Percentiles rank a stretch among this genome's conserved stretches.
phyloP scores from a whole-genome alignment of 1,284 basidiomycete species.

The Puccinia polysora region DNA sequence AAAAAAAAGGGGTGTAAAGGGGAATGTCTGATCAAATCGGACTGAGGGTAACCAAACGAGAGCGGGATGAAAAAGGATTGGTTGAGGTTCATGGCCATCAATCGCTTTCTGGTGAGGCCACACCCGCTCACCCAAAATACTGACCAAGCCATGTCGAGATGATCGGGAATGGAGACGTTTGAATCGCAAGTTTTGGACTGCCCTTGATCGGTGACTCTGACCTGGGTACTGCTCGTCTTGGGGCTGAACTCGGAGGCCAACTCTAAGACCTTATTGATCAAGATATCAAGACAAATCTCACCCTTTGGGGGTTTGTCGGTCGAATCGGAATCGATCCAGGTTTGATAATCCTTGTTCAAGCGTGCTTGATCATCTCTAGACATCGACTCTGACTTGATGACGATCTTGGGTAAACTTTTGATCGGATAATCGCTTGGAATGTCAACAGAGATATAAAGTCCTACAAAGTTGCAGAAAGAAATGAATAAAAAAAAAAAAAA shows the following conservation, averaged over 20 bases:
- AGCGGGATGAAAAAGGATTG: no score
- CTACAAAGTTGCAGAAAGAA: not conserved
- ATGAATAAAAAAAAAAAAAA: not conserved
- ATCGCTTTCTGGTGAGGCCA: no score
- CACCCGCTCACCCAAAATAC: constrained; percentile 35
- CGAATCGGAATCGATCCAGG: not conserved
- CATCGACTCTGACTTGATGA: not conserved
- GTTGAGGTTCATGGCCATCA: no score
- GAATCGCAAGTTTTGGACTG: not conserved
- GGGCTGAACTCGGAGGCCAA: not conserved
- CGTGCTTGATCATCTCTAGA: not conserved
- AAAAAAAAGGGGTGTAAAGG: not conserved
- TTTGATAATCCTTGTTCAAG: not conserved
- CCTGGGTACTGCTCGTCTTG: not conserved
- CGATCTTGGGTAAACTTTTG: not conserved
- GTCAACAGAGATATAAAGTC: not conserved
- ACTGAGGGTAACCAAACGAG: no score
- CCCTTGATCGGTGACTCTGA: not conserved
- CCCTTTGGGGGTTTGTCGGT: not conserved
- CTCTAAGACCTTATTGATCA: not conserved
- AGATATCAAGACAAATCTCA: constrained; percentile 15
- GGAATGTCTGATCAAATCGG: not conserved
- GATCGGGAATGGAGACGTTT: not conserved
- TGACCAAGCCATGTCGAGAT: constrained; percentile 20
- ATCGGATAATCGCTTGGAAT: not conserved